phyloP scores from a whole-genome alignment of 2,329 filamentous ascomycete genomes.

The Fusarium transvaalense region DNA sequence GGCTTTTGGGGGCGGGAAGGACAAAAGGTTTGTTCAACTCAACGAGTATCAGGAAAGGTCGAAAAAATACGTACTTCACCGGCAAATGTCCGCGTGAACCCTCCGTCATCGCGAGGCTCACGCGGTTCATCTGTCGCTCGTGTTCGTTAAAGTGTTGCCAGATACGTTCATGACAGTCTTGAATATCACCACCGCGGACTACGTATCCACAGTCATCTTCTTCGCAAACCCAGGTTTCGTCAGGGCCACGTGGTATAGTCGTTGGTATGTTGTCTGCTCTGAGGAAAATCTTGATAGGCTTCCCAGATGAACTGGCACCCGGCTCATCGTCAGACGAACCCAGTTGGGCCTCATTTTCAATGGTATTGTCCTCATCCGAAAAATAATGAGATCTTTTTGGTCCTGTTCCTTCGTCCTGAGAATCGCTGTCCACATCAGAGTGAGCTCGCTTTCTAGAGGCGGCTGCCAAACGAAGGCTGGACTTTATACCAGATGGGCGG shows the following conservation, averaged over 20 bases:
- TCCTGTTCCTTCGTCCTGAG: constrained; percentile 53
- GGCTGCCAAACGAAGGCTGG: constrained; percentile 58
- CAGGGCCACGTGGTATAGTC: constrained; percentile 64
- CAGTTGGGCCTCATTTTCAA: constrained; percentile 50
- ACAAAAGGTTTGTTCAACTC: constrained; percentile 31
- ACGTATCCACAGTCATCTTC: constrained; percentile 73
- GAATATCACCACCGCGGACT: constrained; percentile 71
- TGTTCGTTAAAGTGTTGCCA: constrained; percentile 71
- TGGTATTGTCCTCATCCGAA: constrained; percentile 48
- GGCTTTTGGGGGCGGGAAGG: neutral
- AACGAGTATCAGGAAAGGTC: constrained; percentile 53
- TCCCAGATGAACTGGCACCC: constrained; percentile 24
- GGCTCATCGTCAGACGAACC: constrained; percentile 42
- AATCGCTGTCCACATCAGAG: constrained; percentile 55
- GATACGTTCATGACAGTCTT: constrained; percentile 68
- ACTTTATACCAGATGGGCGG: constrained; percentile 59
- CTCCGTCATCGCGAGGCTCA: constrained; percentile 68
- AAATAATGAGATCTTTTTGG: constrained; percentile 55
- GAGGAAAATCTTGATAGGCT: constrained; percentile 60
- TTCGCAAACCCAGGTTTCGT: constrained; percentile 75
- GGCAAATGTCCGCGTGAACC: constrained; percentile 66
- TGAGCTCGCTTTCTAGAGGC: constrained; percentile 61
- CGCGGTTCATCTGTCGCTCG: constrained; percentile 64
- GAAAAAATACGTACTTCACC: constrained; percentile 65
- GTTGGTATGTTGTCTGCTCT: constrained; percentile 64